Base-by-base conservation (phyloP, 371 early-diverging fungal species). In the Mycotypha africana region DNA sequence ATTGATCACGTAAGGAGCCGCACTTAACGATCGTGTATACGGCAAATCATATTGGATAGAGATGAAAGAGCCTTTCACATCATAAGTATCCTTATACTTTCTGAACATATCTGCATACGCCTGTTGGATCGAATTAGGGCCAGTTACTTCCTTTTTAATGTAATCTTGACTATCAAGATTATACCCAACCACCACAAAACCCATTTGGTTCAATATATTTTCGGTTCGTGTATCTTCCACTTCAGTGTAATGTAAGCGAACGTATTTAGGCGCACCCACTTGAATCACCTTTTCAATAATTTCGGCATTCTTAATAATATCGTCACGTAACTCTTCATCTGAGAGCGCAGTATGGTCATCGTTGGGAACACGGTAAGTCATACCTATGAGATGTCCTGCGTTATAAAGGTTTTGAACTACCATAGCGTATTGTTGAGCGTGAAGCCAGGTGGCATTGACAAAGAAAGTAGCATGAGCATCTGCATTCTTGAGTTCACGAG, bases 401-500 rank as follows among this genome's bases (percentile, higher is more conserved):
- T 60, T 74, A 58, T 77, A 77, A 10, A 70, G 56, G 11, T 70
- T 63, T 40, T 76, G 74, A 22, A 72, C 50, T 23, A 79, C 63
- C 32, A 70, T 67, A 2, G 76, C 77, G 46, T 79, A 77, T 43
- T 75, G 74, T 54, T 62, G 66, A n/a, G 61, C 58, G 37, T 60
- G 58, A 14, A 72, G 41, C 70, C 78, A 78, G 8, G 76, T 73
- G 1, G 81, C 75, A 45, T 74, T 80, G 0, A 72, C 70, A 43
- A 80, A 78, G 51, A 80, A 80, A 19, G 64, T 76, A n/a, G 74
- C 81, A 28, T 64, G 67, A 14, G 78, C 75, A 41, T 74, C 67
- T 31, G 53, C 67, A 21, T 69, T 66, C 37, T 71, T 74, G 10
- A 78, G 47, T 31, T 73, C 72, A 45, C 74, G 73, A 36, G 74